Evolutionary conservation across 495 filamentous ascomycete species (phyloP), one percentile per base, ranked within the genome.

Genomic region (Neurospora terricola): DNA sequence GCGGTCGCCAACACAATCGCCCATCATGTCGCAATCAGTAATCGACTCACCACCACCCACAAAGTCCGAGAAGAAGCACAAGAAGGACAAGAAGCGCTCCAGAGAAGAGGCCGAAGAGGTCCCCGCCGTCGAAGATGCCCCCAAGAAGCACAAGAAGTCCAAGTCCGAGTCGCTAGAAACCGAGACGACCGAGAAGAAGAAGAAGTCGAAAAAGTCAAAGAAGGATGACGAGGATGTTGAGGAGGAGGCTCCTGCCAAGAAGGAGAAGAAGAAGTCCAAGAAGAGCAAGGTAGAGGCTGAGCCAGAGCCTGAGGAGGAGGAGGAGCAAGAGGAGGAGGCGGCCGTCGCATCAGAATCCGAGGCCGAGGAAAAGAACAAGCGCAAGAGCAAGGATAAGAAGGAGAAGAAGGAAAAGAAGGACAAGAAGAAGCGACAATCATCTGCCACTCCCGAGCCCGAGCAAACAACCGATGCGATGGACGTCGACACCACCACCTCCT

Each of bases 221-320:
- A 69, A 69, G 38, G 42, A 36, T 11, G 72, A 71, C 54, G 39
- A 73, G n/a, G 37, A 40, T 11, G 39, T 48, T 4, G 69, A 38
- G 34, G 38, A 30, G 2, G 71, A 68, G 18, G 14, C 23, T 0
- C 38, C 14, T 16, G 62, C 37, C 59, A 34, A 70, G 42, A 62
- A 43, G 62, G 21, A 70, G 38, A 79, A 77, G 71, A 78, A 84
- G 74, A 81, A 80, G 69, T 69, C 73, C 36, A 80, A 79, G 74
- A 79, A 77, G 77, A 40, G 76, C 54, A 77, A 69, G 70, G 43
- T 38, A 14, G 45, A 75, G 66, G 74, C 74, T 5, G 48, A 70
- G 30, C 37, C 10, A 11, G 45, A 30, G 27, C 27, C 43, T 10
- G 43, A 75, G 36, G 72, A 75, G 48, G 59, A 38, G 6, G 59